Conservation (phyloP, 805 yeast genomes). For the Saccharomycopsis fermentans region DNA sequence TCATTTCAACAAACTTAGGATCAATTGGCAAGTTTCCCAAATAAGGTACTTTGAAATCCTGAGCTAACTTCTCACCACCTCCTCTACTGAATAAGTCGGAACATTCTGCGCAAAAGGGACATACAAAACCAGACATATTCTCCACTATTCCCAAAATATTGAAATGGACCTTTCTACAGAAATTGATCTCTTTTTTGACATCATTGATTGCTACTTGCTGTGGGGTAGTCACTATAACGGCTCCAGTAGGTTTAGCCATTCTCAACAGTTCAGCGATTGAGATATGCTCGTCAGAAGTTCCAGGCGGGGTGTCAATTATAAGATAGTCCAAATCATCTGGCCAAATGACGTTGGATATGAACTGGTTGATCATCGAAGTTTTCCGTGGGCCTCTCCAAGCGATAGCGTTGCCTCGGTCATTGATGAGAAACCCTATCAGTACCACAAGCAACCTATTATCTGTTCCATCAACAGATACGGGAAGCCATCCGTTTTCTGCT, state of each 20-base stretch:
- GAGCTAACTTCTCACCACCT: constrained; percentile 75
- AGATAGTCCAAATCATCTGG: constrained; percentile 54
- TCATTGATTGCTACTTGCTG: constrained; percentile 90
- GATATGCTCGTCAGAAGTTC: constrained; percentile 96
- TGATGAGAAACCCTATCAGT: constrained; percentile 81
- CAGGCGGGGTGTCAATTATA: constrained; percentile 95
- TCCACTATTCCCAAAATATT: constrained; percentile 79
- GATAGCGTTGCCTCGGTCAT: constrained; percentile 78
- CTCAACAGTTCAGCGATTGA: constrained; percentile 88
- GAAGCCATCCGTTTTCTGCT: constrained; percentile 81
- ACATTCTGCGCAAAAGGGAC: constrained; percentile 89
- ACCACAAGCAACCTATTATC: constrained; percentile 50
- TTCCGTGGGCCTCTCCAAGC: constrained; percentile 99
- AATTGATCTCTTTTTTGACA: constrained; percentile 87
- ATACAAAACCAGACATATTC: constrained; percentile 93
- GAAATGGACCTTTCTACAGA: constrained; percentile 79
- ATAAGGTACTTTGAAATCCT: constrained; percentile 49
- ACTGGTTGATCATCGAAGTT: constrained; percentile 95
- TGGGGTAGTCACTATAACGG: constrained; percentile 92
- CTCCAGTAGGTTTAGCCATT: constrained; percentile 72
- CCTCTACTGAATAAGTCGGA: constrained; percentile 89
- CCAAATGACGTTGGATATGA: constrained; percentile 87
- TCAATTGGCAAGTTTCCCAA: constrained; percentile 90
- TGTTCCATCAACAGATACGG: constrained; percentile 44
- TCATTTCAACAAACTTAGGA: constrained; percentile 77